Evolutionary conservation across 2,329 filamentous ascomycete species (phyloP).

Genomic region (Sporothrix curviconia): DNA sequence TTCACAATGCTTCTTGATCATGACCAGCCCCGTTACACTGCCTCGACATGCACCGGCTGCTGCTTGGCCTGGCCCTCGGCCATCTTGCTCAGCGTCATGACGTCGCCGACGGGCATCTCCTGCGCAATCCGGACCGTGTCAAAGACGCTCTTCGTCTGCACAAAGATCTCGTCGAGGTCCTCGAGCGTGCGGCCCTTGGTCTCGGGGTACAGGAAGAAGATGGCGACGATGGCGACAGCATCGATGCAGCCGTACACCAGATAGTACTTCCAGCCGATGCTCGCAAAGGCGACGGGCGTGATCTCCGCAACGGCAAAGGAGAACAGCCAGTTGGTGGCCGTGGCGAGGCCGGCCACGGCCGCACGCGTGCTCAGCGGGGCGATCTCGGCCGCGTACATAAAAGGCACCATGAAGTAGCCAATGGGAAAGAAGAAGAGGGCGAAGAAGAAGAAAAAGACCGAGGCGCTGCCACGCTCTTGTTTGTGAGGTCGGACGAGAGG

Average conservation of each 20-base stretch:
- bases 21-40: too few species aligned
- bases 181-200: slow-evolving; percentile 52
- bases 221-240: slow-evolving; percentile 44
- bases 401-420: slow-evolving; percentile 49
- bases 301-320: slow-evolving; percentile 58
- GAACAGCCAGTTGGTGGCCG: slow-evolving; percentile 29
- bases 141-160: neutral
- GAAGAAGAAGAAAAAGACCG: slow-evolving; percentile 38
- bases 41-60: too few species aligned
- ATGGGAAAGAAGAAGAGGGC: slow-evolving; percentile 49
- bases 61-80: too few species aligned
- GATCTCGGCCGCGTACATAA: slow-evolving; percentile 54
- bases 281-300: slow-evolving; percentile 50
- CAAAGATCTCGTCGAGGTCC: slow-evolving; percentile 59
- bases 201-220: slow-evolving; percentile 48
- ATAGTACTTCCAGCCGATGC: slow-evolving; percentile 47
- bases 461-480: slow-evolving; percentile 26
- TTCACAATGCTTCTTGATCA: too few species aligned
- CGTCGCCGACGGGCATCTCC: neutral
- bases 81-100: neutral
- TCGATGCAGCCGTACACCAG: slow-evolving; percentile 49
- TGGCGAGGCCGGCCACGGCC: slow-evolving; percentile 50
- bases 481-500: neutral
- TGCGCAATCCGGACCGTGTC: neutral
- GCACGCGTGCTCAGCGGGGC: slow-evolving; percentile 46